Evolutionary conservation across 2,329 filamentous ascomycete species (phyloP), one percentile per base, ranked within the genome.

Genomic region (Paramyrothecium sp.): DNA sequence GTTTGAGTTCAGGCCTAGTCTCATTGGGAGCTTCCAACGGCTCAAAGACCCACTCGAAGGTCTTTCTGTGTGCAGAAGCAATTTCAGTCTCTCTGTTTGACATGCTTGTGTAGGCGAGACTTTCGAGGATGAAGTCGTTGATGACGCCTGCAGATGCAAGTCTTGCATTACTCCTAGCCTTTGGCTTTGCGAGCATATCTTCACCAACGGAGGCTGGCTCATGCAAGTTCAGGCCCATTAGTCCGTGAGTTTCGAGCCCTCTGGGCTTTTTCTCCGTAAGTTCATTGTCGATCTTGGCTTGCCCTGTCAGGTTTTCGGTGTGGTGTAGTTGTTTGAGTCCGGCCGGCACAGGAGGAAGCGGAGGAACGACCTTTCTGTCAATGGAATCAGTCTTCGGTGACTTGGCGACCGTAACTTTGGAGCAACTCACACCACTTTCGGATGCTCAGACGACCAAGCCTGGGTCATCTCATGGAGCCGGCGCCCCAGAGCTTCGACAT

Each of bases 41-140:
- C 4, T 30, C 26, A 44, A 75, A 75, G 1, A 75, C 68, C 74
- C 74, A 76, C 34, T 74, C 65, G 30, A 76, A 71, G 0, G 74
- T 76, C 7, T 65, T 61, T 2, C 51, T 52, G n/a, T 71, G 65
- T 2, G 69, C 69, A 38, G 66, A 61, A 1, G 65, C 64, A 16
- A 71, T 68, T 54, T 71, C 67, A 3, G 66, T 64, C 3, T 71
- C 69, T 16, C 69, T 63, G 30, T 69, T 67, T 17, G 64, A 59
- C 69, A 71, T 71, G 54, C 63, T 69, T 49, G 66, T 70, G 57
- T 70, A 71, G 2, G 69, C 64, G 16, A 71, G 65, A 13, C 57
- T 62, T 8, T 71, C 69, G 16, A 71, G 64, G 41, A 71, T 64
- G 47, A 71, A 71, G 48, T 71, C 69, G 34, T 67, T 67, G 19